Evolutionary conservation across 768 basidiomycete species (phyloP), one percentile per base, ranked within the genome.

Genomic region (Porphyrellus cyaneotinctus): DNA sequence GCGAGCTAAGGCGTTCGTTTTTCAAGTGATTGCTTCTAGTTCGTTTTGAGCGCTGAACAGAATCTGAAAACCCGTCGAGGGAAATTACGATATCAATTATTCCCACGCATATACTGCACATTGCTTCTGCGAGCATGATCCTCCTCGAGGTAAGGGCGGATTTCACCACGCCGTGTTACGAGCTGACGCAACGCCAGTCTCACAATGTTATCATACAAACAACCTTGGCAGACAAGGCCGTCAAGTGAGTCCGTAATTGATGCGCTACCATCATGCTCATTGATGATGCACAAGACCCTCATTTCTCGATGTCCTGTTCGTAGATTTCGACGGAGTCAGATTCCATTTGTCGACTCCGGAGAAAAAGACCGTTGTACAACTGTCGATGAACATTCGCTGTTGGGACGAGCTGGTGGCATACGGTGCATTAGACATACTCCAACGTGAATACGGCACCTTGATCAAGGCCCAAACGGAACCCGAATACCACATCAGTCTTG

Each of bases 351-450:
- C 90, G 14, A 94, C 94, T 0, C 88, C 88, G 4, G 83, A 89
- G 22, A 84, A 87, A 66, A 91, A 95, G 76, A 86, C 88, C 0
- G 66, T 78, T 5, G 75, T 98, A 20, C 74, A 90, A 35, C 80
- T 99, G 20, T 98, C 95, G 28, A 98, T 99, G 93, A 86, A 87
- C 70, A 94, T 98, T 53, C 87, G 91, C 44, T 99, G 95, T 75
- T 99, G 95, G 95, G 82, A 87, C 54, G 93, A 98, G 67, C 83
- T 99, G 41, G 85, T 85, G 12, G 76, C 79, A 47, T 95, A 91
- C 64, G 97, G 95, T 41, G 97, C 91, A 1, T 63, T 84, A 30
- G 83, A 91, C 46, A 72, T 95, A 32, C 72, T 99, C 51, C 72
- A 77, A 63, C 78, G 88, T 41, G 92, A 95, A 71, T 98, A 97